These are phyloP conservation scores for Spizellomyces sp. DNA, from an alignment of 192 early-diverging fungal genomes.

Conservation along the genomic window DNA sequence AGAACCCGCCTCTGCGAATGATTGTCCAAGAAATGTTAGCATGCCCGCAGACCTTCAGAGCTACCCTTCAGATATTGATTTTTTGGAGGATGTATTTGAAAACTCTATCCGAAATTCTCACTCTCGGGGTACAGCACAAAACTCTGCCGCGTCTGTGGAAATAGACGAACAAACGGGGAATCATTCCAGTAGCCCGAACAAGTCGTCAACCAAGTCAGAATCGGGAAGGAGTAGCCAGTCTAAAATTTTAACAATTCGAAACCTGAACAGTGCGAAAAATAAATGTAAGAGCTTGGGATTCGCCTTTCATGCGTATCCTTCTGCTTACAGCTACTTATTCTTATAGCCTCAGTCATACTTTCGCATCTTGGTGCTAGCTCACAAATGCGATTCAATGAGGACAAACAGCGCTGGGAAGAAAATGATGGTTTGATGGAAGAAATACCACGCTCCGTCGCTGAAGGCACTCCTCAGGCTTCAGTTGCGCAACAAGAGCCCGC, in stretches of 20 bases:
- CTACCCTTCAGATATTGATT: conserved; percentile 38
- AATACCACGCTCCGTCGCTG: background rate
- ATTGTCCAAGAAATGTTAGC: too few species aligned
- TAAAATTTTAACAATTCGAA: conserved; percentile 21
- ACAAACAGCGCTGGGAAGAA: conserved; percentile 36
- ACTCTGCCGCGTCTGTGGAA: too few species aligned
- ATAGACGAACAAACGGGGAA: too few species aligned
- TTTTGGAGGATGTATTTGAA: conserved; percentile 29
- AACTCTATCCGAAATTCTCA: background rate
- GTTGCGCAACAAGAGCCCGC: too few species aligned
- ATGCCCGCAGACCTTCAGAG: background rate
- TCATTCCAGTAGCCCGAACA: too few species aligned
- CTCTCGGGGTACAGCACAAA: background rate
- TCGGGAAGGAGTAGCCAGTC: background rate
- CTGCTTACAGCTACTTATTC: background rate
- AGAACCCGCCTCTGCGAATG: too few species aligned
- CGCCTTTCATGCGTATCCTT: too few species aligned
- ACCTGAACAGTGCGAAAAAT: conserved; percentile 8
- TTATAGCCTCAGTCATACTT: conserved; percentile 20
- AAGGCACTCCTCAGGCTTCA: too few species aligned
- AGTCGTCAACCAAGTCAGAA: too few species aligned
- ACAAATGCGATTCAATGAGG: conserved; percentile 35
- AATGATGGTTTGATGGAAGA: background rate
- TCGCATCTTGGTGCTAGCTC: conserved; percentile 31
- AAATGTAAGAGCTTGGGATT: background rate